Evolutionary conservation across 202 grass and related monocot species (phyloP), one percentile per base, ranked within the genome.

Genomic region (Panicum hallii): DNA sequence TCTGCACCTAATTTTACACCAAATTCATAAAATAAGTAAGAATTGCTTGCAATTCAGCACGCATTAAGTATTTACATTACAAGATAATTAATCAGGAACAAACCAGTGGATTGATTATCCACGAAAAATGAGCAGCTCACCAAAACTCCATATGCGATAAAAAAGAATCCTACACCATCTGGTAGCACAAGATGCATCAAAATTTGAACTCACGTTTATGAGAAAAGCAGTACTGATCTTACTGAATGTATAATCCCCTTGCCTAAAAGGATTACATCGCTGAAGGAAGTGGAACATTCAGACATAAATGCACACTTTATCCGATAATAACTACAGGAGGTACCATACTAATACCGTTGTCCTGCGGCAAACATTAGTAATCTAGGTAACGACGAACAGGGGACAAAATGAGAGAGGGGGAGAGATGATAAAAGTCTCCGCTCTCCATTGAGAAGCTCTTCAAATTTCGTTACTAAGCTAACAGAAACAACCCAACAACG

Each of bases 141-240:
- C 32, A 40, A 73, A 66, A 42, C 28, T 48, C 15, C 10, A 38
- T n/a, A n/a, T 5, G 7, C 28, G 32, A 22, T 15, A 40, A 16
- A 32, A 16, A 28, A 6, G 15, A 11, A 54, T 2, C 23, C 20
- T 67, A 69, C 23, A 82, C 15, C 1, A 13, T 53, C 47, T 26
- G 58, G 46, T 5, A 54, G 38, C 36, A 53, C 15, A 34, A 63
- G 45, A 78, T 13, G 42, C 40, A 32, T 45, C 61, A 10, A 26
- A 20, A 49, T 78, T 78, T 54, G 22, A 55, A 45, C 12, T 28
- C 15, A 9, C 19, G 5, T 71, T 83, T 19, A 4, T 14, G 8
- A 65, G 47, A 77, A 83, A 80, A 83, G n/a, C 11, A 47, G 36
- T 46, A 38, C 12, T 66, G 49, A 66, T 45, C 20, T 65, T 14